Percentiles rank a stretch among this genome's conserved stretches.
These are phyloP conservation scores for Chara braunii DNA, from an alignment of 139 green algal genomes.

Conservation along the genomic window DNA sequence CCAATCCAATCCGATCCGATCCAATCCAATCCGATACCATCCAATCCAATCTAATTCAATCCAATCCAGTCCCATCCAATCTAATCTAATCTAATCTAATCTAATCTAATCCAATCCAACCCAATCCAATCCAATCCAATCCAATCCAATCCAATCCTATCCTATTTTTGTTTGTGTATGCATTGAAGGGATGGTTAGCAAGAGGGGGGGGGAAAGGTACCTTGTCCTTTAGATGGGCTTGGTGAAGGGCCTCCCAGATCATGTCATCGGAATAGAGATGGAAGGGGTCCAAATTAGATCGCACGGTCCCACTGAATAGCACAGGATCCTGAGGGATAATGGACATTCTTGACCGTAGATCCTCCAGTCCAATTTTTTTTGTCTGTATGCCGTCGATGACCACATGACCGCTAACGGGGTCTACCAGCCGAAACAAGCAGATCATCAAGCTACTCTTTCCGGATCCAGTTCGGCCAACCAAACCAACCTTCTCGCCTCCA, in stretches of 20 bases:
- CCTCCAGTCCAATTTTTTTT: slow-evolving; percentile 54
- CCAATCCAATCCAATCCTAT: too few species aligned
- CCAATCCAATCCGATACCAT: too few species aligned
- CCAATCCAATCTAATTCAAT: too few species aligned
- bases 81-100: too few species aligned
- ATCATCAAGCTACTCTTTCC: slow-evolving; percentile 67
- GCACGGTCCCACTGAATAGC: slow-evolving; percentile 83
- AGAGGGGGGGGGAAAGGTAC: too few species aligned
- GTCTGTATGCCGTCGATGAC: slow-evolving; percentile 82
- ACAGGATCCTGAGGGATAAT: slow-evolving; percentile 83
- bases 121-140: too few species aligned
- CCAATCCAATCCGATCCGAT: too few species aligned
- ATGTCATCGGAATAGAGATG: slow-evolving; percentile 51
- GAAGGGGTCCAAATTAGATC: slow-evolving; percentile 91
- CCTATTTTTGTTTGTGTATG: too few species aligned
- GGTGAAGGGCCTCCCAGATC: slow-evolving; percentile 56
- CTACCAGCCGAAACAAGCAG: slow-evolving; percentile 64
- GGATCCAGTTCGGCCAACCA: slow-evolving; percentile 61
- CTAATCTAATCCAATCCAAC: too few species aligned
- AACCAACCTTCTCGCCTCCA: slow-evolving; percentile 57
- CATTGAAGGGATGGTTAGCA: too few species aligned
- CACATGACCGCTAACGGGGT: slow-evolving; percentile 57
- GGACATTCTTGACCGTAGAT: slow-evolving; percentile 56
- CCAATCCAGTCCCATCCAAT: too few species aligned
- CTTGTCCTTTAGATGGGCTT: slow-evolving; percentile 48